Conservation (phyloP, 169 alveolate genomes). For the Eimeria necatrix region DNA sequence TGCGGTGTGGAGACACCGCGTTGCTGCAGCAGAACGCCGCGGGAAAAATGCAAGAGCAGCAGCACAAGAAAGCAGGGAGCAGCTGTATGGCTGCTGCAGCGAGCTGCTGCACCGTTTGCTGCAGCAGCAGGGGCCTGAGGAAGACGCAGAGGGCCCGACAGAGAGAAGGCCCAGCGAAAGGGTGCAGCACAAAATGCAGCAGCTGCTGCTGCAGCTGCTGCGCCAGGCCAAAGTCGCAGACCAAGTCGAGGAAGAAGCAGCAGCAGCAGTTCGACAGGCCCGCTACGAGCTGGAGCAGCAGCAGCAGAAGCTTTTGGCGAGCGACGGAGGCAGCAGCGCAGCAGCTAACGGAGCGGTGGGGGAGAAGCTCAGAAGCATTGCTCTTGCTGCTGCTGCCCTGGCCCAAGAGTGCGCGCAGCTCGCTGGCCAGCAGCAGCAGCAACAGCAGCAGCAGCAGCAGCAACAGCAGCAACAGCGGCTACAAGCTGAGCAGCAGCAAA, state of each 20-base stretch:
- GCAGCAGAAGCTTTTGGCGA: conserved; percentile 50
- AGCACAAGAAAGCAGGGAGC: conserved; percentile 46
- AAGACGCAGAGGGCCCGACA: conserved; percentile 25
- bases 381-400: conserved; percentile 56
- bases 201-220: conserved; percentile 71
- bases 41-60: conserved; percentile 56
- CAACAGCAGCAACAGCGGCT: conserved; percentile 38
- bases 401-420: conserved; percentile 67
- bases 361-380: conserved; percentile 26
- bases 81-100: conserved; percentile 68
- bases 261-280: conserved; percentile 60
- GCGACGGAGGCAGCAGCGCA: conserved; percentile 31
- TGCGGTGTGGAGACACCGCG: conserved; percentile 60
- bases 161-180: conserved; percentile 65
- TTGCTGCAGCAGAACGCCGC: conserved; percentile 48
- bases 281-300: conserved; percentile 64
- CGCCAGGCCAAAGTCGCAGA: conserved; percentile 60
- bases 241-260: conserved; percentile 53
- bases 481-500: conserved; percentile 32
- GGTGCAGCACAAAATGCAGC: conserved; percentile 72
- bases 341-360: conserved; percentile 42
- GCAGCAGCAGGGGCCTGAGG: conserved; percentile 66
- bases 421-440: conserved; percentile 56
- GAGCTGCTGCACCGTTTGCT: conserved; percentile 71
- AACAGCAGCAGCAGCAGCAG: conserved; percentile 52